Evolutionary conservation across 106 monocot species (phyloP), one percentile per base, ranked within the genome.

Genomic region (Acanthochlamys bracteata): DNA sequence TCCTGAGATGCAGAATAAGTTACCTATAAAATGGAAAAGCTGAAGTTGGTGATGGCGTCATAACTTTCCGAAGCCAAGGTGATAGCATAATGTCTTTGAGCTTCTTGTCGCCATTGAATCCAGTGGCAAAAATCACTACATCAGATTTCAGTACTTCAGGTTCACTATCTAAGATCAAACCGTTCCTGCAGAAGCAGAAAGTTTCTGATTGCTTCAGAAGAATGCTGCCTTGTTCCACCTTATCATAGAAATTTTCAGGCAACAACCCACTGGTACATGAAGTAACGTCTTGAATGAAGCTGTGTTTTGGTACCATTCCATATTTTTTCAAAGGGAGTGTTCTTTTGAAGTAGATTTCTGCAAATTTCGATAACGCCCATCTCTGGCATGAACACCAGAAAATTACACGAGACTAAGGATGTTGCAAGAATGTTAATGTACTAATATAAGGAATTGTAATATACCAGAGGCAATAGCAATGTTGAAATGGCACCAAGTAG

Each of bases 11-110:
- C 40, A 20, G 20, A 69, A 59, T 25, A 45, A 6, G 45, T 2
- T n/a, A 90, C 90, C 83, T 90, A 53, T 83, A 91, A 13, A 86
- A 83, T 55, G 86, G 78, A 63, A 83, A n/a, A n/a, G n/a, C 58
- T 14, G 65, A 75, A 0, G 78, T 61, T n/a, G 63, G 46, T 53
- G 62, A 24, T 17, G 85, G 66, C 0, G 82, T 77, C 1, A 23
- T 63, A 0, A 75, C 69, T 8, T 69, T 63, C n/a, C 63, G 70
- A 57, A 86, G 73, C 0, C 25, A 42, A 0, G 72, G 56, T 0
- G 86, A 83, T 9, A 39, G 52, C 19, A 91, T 86, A 1, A 86
- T 80, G 23, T 66, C 15, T 71, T 67, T 81, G n/a, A 91, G 79
- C 67, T 91, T 91, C 51, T 78, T 24, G 45, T 91, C 86, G n/a